These are phyloP conservation scores for Antitrichia curtipendula DNA, from an alignment of 225 moss, liverwort and hornwort species.

Conservation along the genomic window DNA sequence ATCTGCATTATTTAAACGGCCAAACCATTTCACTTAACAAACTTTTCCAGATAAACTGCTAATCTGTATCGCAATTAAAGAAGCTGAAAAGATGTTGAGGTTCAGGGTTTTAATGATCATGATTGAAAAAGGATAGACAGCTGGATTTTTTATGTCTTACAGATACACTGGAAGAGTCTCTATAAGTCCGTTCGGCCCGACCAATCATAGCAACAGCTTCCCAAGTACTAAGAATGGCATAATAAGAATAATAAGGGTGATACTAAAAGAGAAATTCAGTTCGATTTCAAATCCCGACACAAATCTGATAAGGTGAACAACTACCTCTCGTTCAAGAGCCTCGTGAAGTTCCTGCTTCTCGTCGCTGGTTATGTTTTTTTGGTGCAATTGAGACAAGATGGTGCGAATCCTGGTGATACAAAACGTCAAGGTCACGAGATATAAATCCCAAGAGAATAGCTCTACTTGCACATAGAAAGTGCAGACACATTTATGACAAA, in stretches of 20 bases:
- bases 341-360: conserved; percentile 50
- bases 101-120: background rate
- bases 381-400: conserved; percentile 34
- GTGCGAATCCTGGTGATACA: conserved; percentile 27
- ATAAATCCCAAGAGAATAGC: background rate
- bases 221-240: background rate
- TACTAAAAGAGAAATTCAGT: background rate
- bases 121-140: background rate
- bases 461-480: background rate
- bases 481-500: background rate
- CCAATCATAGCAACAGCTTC: background rate
- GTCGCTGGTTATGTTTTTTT: conserved; percentile 18
- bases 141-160: background rate
- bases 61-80: background rate
- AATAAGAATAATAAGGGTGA: background rate
- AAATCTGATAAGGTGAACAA: background rate
- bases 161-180: background rate
- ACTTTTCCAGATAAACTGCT: background rate
- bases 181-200: background rate
- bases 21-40: background rate
- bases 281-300: background rate
- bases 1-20: conserved; percentile 38
- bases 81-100: background rate
- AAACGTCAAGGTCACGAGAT: background rate
- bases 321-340: conserved; percentile 55